Evolutionary conservation across 768 basidiomycete genomes (phyloP).

Genomic region (Holtermannia corniformis): DNA sequence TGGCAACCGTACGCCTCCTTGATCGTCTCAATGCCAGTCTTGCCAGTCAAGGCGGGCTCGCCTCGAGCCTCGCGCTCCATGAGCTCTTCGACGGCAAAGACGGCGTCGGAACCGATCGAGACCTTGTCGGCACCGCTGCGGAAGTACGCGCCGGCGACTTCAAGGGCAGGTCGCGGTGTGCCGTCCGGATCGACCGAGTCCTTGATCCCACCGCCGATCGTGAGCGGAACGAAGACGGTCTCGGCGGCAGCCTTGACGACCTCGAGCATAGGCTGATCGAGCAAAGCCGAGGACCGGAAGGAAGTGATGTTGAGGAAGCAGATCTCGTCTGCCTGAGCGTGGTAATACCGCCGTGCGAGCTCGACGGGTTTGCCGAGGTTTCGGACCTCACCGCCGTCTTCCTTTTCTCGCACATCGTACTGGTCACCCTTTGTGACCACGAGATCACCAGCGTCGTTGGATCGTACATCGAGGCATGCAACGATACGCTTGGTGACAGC

Average conservation of each 20-base stretch:
- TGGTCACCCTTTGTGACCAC: conserved; percentile 99
- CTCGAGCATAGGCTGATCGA: conserved; percentile 96
- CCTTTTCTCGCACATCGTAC: conserved; percentile 90
- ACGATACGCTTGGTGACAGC: conserved; percentile 86
- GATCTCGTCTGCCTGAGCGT: conserved; percentile 84
- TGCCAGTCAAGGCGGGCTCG: conserved; percentile 48
- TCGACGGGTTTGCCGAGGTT: conserved; percentile 97
- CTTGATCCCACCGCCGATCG: conserved; percentile 97
- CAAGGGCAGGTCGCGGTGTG: conserved; percentile 70
- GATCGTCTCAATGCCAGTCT: conserved; percentile 86
- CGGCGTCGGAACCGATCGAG: conserved; percentile 92
- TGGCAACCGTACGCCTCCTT: conserved; percentile 83
- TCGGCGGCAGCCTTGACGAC: conserved; percentile 84
- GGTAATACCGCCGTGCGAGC: conserved; percentile 75
- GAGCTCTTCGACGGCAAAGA: conserved; percentile 80
- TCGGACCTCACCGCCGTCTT: conserved; percentile 51
- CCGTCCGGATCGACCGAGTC: conserved; percentile 93
- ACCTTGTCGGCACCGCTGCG: conserved; percentile 98
- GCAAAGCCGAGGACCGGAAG: conserved; percentile 90
- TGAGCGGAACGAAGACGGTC: conserved; percentile 89
- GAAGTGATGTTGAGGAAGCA: conserved; percentile 99
- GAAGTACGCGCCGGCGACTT: conserved; percentile 94
- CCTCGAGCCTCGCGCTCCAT: conserved; percentile 39
- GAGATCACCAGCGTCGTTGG: conserved; percentile 90
- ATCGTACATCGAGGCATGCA: conserved; percentile 94